Base-by-base conservation (phyloP, 139 green algal genomes). In the Chlorella sp. region DNA sequence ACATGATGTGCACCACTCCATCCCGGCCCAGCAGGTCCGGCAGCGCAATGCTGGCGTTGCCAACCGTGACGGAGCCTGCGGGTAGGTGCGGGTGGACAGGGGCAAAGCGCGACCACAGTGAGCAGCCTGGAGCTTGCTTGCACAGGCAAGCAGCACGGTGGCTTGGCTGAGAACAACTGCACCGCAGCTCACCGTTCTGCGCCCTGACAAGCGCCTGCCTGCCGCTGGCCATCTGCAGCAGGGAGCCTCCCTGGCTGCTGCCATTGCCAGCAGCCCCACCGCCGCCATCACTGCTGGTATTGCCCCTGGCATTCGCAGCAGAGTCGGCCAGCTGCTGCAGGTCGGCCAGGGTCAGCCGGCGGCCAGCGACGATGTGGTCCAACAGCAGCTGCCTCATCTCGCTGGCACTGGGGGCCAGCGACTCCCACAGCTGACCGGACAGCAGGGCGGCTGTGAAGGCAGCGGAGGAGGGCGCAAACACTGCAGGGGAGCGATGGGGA, bases 361-460 rank as follows among this genome's bases (percentile, higher is more conserved):
- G 55, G 11, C 55, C 32, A 4, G 55, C 34, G 12, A 60, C 51
- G 3, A 81, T 23, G 74, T 81, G 74, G 30, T 81, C 74, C 20
- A 69, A 3, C 51, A 81, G 51, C 55, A 81, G 74, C 21, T 11
- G n/a, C 34, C 68, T 47, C 55, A 81, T 68, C 5, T 64, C 21
- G 74, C 74, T 47, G 57, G 39, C 70, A 60, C 39, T 23, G 39
- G 32, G 56, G 26, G 39, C 70, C 20, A 81, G 55, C 32, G 28
- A 21, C 51, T 69, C 32, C 74, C 74, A 81, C 32, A 81, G 74
- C 74, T 70, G 55, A 5, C 74, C 74, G 21, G 74, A 81, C 9
- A 83, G 78, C 25, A 83, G 60, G 5, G 78, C 78, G 15, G 78
- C 38, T 4, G 78, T 73, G 62, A 83, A 83, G 36, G 78, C 78